Evolutionary conservation across 2,329 filamentous ascomycete genomes (phyloP), one percentile per base, ranked within the genome.

Genomic region (Fusarium bactridioides): DNA sequence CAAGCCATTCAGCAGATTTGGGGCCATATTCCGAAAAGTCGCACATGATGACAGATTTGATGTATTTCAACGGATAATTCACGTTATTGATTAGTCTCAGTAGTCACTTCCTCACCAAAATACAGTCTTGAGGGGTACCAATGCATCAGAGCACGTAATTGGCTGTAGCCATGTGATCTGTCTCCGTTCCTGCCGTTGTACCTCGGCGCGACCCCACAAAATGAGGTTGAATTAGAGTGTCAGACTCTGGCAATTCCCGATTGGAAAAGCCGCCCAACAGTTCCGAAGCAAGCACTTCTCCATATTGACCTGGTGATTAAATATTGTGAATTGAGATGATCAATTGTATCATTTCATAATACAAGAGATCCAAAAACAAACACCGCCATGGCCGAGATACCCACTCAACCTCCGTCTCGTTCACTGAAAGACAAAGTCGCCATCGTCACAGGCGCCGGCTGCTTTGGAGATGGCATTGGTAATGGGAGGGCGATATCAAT

Each of bases 361-460:
- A 35, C n/a, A 16, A 25, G 12, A 10, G 18, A 45, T 25, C 10
- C 4, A 50, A 21, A 16, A 7, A n/a, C 7, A 29, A 31, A 16
- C 19, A 41, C 1, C 31, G 37, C 21, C 12, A 74, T 74, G 70
- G n/a, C 59, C 7, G 50, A 60, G 13, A 63, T 72, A 38, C 57
- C 71, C 2, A 31, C 37, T 10, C 27, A 61, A 13, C 71, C 71
- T 3, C 71, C 71, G 3, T 74, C 72, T 4, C 69, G 72, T 7
- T 72, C 64, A 13, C 44, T 75, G 8, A 66, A 69, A 11, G 48
- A 62, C 33, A 83, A 84, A 67, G 83, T 86, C 21, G 86, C 87
- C 48, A 88, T 91, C 58, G 85, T 90, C 33, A 89, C 88, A 0
- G 88, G 88, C n/a, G 88, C 89, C 19, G 88, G 89, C 21, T 86